Base-by-base conservation (phyloP, 345 rosid genomes). In the Lagerstroemia speciosa region DNA sequence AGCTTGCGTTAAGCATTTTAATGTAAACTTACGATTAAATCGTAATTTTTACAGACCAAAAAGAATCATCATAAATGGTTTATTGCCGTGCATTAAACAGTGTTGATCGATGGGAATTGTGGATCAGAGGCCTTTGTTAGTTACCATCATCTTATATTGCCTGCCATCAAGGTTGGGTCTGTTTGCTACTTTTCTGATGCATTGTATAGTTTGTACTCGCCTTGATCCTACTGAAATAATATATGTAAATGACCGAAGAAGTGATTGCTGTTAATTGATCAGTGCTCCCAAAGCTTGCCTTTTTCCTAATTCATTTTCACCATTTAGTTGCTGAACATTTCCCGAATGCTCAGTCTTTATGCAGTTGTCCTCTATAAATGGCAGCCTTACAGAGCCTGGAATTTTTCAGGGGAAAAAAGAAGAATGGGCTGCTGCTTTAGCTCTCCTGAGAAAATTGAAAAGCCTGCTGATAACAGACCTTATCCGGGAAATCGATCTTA, bases 381-480 rank as follows among this genome's bases (percentile, higher is more conserved):
- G 34, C 33, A 58, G 60, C 63, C 63, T 58, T 10, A 58, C 20
- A 27, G 17, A 10, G 15, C 31, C 63, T 14, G 33, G 32, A 58
- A 58, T 58, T 58, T 52, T 58, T 30, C 63, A 58, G 33, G 63
- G 29, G 30, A 29, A 10, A 27, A 11, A 27, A 27, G 33, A 58
- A 58, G 63, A 58, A 58, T 58, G 63, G 63, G 63, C 29, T 58
- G 63, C 33, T 29, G 17, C 34, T 58, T 58, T 58, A 58, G 63
- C 63, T 8, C 63, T 58, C 63, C 63, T 1, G 33, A 58, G 63
- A 58, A 15, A 58, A 7, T 27, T 26, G 34, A 58, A 27, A 58
- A 27, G 33, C 63, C 63, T 27, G 63, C 34, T 58, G 63, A 58
- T 10, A 10, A 58, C 27, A 58, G 34, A 58, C 30, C 63, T 26